Base-by-base conservation (phyloP, 2,329 filamentous ascomycete genomes). In the Ophidiomyces ophidiicola region DNA sequence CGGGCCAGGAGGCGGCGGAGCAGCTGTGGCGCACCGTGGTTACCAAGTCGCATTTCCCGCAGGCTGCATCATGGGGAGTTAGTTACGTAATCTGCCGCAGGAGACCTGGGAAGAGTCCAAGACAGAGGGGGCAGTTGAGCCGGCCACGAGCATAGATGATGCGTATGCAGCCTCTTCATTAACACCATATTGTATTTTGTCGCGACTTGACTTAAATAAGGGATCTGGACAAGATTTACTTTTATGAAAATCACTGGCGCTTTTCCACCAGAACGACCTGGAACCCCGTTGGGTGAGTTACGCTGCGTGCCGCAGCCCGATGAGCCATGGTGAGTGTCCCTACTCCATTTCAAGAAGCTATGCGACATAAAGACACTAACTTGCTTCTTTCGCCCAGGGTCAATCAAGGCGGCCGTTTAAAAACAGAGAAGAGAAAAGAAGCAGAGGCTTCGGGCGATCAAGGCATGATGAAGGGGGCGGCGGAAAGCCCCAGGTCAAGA, bases 401-500 rank as follows among this genome's bases (percentile, higher is more conserved):
- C 58, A 62, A 48, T 63, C 61, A 52, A 58, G 58, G 58, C 61
- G 61, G 50, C 61, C 61, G 35, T 54, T 46, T 46, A 60, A 60
- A 39, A 58, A 58, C 44, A 43, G 41, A 35, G 41, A 43, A 21
- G 60, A 62, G 48, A 62, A 62, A 51, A 62, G 62, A 51, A 58
- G 58, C 50, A 57, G 59, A 43, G 47, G 52, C 44, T 56, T 63
- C 49, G 53, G 62, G 53, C 53, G 67, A 46, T 60, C 58, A 42
- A 63, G 62, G 48, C 59, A 54, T 41, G 62, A 56, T 39, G 63
- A 63, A 47, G 56, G 61, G 32, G 58, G 62, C 46, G 62, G 61
- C 31, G 68, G 69, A 44, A 68, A 70, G 52, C 67, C 77, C 46
- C 84, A 83, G 63, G 84, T 93, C 51, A 88, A 87, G 66, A 96